phyloP scores from a whole-genome alignment of 371 early-diverging fungal species.

The Actinomortierella ambigua region DNA sequence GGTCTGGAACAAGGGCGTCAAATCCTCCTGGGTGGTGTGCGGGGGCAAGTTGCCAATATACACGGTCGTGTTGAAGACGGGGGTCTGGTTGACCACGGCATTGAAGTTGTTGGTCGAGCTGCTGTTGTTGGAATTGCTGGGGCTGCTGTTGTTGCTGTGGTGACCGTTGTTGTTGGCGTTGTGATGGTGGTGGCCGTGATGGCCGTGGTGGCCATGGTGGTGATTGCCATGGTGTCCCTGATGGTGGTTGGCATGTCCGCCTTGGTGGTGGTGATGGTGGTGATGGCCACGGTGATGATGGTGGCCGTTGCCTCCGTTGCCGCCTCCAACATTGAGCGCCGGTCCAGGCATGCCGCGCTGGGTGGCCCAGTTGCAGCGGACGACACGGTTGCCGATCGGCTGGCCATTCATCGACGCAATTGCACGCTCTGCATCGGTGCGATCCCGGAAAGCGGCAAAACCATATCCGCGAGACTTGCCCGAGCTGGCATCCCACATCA shows the following conservation, averaged over 20 bases:
- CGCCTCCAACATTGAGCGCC: constrained; percentile 13
- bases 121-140: no score
- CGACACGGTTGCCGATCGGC: constrained; percentile 58
- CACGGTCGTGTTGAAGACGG: constrained; percentile 83
- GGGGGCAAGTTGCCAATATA: constrained; percentile 89
- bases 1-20: constrained; percentile 75
- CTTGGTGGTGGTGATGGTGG: constrained; percentile 5
- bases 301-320: background rate
- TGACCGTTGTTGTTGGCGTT: constrained; percentile 50
- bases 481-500: constrained; percentile 83
- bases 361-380: constrained; percentile 83
- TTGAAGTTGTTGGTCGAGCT: constrained; percentile 54
- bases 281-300: constrained; percentile 57
- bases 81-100: constrained; percentile 71
- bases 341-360: constrained; percentile 67
- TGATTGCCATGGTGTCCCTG: no score
- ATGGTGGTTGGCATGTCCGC: constrained; percentile 6
- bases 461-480: constrained; percentile 87
- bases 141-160: constrained; percentile 15
- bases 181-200: constrained; percentile 60
- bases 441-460: constrained; percentile 81
- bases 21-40: constrained; percentile 75
- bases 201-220: constrained; percentile 50
- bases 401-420: constrained; percentile 80
- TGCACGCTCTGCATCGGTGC: constrained; percentile 79